Base-by-base conservation (phyloP, 2,329 filamentous ascomycete genomes). In the Colletotrichum siamense region DNA sequence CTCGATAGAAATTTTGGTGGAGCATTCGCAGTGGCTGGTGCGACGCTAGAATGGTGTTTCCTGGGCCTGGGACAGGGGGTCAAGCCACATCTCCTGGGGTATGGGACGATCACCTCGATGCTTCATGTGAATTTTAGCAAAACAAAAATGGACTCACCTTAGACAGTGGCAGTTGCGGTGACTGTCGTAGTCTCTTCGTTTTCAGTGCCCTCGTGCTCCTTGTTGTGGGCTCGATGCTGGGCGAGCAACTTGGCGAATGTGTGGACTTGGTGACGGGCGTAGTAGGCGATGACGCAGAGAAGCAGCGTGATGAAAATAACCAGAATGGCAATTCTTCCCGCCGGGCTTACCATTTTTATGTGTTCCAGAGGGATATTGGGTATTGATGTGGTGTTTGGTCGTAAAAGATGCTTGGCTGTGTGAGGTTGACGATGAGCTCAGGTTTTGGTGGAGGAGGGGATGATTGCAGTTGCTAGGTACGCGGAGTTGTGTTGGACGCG, bases 291-390 rank as follows among this genome's bases (percentile, higher is more conserved):
- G 22, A 81, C 30, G 22, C 75, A 81, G 57, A 84, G 73, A 34
- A 85, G 69, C 8, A 78, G 57, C 65, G 84, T 78, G 32, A 87
- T 75, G 13, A 79, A 75, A 13, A 86, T 71, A 30, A 86, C 57
- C 6, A 85, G 69, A 62, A 85, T 76, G 28, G 83, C 84, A 9
- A 86, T 82, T 8, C 74, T 76, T 28, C 77, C 78, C 6, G 82
- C 79, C 12, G 84, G 82, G 16, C 69, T 70, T 82, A 85, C 85
- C 16, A 65, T 62, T 52, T 59, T 30, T 52, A 13, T 12, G 2
- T 18, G 3, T 16, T 59, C 24, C 44, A 52, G 0, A 6, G 44
- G 0, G 44, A 13, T 59, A 15, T n/a, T 44, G 32, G 8, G 26
- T 36, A 6, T 24, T 49, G 26, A 6, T 28, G 9, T 8, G 0